phyloP scores from a whole-genome alignment of 805 yeast genomes.

The Metschnikowia aberdeeniae region DNA sequence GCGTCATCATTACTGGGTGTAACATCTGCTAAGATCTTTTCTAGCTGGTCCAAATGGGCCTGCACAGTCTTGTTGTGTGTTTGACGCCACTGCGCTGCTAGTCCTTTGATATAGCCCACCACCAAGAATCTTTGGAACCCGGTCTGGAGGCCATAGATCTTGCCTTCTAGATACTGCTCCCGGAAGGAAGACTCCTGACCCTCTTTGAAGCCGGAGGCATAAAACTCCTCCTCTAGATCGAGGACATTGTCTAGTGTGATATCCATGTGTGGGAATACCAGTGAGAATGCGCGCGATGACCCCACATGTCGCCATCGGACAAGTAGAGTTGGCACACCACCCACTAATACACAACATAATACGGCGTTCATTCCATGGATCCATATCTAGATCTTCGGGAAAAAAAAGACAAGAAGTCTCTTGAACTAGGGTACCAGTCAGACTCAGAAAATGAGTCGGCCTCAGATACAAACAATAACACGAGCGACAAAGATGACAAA shows the following conservation, averaged over 20 bases:
- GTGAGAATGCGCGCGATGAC: too few species aligned
- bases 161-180: constrained; percentile 70
- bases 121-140: constrained; percentile 68
- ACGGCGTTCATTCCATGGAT: background rate
- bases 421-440: constrained; percentile 14
- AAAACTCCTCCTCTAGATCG: constrained; percentile 57
- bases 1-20: constrained; percentile 44
- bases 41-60: constrained; percentile 27
- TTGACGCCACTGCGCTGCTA: constrained; percentile 37
- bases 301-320: too few species aligned
- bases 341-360: too few species aligned
- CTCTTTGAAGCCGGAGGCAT: constrained; percentile 65
- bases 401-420: background rate
- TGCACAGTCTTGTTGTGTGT: constrained; percentile 13
- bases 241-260: constrained; percentile 44
- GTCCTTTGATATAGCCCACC: constrained; percentile 63
- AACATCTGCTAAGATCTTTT: constrained; percentile 19
- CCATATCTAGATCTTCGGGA: background rate
- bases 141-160: constrained; percentile 77
- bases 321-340: too few species aligned
- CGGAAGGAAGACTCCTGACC: constrained; percentile 60
- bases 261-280: constrained; percentile 20
- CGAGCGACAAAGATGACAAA: constrained; percentile 7
- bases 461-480: constrained; percentile 10
- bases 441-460: constrained; percentile 15